A percentile compares a stretch with the other conserved stretches of the same genome.
phyloP scores from a whole-genome alignment of 306 rosid genomes.

The Rosa multiflora region DNA sequence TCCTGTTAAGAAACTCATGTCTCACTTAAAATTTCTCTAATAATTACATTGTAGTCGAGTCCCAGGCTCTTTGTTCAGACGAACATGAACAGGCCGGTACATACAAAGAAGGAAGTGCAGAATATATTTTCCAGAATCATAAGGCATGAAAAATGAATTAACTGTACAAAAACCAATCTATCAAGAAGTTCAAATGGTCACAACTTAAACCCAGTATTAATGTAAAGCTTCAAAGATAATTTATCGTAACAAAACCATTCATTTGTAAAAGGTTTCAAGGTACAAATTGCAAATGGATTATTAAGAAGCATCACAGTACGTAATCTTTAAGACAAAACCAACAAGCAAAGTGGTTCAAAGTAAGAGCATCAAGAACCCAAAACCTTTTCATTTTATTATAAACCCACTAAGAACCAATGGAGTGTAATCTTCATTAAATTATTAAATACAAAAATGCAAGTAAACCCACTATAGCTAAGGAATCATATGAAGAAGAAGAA shows the following conservation, averaged over 20 bases:
- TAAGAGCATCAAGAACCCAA: background rate
- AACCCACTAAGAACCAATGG: background rate
- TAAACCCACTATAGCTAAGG: slow-evolving; percentile 25
- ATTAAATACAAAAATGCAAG: slow-evolving; percentile 1
- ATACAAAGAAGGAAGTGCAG: background rate
- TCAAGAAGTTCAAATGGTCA: background rate
- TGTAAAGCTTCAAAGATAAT: background rate
- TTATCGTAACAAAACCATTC: background rate
- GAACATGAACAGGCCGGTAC: background rate
- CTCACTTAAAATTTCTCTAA: slow-evolving; percentile 19
- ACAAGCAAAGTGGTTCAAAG: background rate
- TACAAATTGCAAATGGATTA: background rate
- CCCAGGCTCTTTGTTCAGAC: background rate
- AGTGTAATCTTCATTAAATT: background rate
- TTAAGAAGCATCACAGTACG: background rate
- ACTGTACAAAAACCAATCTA: background rate
- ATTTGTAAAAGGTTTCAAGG: background rate
- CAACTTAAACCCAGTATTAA: background rate
- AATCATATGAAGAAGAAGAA: slow-evolving; percentile 22
- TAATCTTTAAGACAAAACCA: background rate
- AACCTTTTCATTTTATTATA: background rate
- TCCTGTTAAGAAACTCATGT: slow-evolving; percentile 57
- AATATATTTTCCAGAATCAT: background rate
- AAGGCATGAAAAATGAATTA: background rate
- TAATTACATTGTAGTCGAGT: slow-evolving; percentile 9